Percentiles rank a stretch among this genome's conserved stretches.
Conservation (phyloP, 1,284 basidiomycete genomes). For the Singerocomus inundabilis region DNA sequence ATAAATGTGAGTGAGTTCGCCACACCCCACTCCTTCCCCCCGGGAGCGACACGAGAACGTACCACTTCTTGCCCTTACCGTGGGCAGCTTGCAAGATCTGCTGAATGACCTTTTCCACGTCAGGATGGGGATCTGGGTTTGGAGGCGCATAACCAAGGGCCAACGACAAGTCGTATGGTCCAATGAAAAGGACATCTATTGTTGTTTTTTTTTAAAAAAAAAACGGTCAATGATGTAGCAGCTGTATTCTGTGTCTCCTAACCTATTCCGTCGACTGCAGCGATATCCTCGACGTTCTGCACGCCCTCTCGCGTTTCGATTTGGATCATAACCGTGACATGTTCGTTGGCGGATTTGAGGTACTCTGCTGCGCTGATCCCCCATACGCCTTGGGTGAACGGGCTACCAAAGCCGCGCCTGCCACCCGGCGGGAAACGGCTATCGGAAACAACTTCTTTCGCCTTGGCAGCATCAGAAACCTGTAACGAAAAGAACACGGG, state of each 20-base stretch:
- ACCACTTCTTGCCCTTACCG: conserved; percentile 66
- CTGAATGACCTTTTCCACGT: conserved; percentile 62
- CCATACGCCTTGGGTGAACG: conserved; percentile 59
- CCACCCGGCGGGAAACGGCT: conserved; percentile 58
- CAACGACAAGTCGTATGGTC: conserved; percentile 66
- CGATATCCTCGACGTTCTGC: conserved; percentile 59
- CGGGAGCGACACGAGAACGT: conserved; percentile 10
- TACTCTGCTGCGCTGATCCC: conserved; percentile 51
- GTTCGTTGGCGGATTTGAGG: conserved; percentile 53
- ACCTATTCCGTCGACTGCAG: conserved; percentile 64
- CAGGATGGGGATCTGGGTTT: conserved; percentile 59
- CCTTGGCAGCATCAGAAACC: conserved; percentile 59
- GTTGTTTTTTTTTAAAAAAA: not conserved
- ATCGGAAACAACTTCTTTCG: conserved; percentile 52
- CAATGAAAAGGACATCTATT: conserved; percentile 58
- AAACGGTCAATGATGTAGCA: not conserved
- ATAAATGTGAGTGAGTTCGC: too few species aligned
- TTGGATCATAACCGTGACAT: conserved; percentile 61
- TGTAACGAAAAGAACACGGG: conserved; percentile 17
- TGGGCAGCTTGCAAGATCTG: conserved; percentile 54
- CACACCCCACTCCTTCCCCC: too few species aligned
- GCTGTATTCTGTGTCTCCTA: conserved; percentile 13
- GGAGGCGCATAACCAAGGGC: conserved; percentile 57
- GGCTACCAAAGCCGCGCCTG: conserved; percentile 59
- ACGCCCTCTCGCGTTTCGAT: conserved; percentile 65